Evolutionary conservation across 75 land plant genomes (phyloP).

Genomic region (Selaginella moellendorffii): DNA sequence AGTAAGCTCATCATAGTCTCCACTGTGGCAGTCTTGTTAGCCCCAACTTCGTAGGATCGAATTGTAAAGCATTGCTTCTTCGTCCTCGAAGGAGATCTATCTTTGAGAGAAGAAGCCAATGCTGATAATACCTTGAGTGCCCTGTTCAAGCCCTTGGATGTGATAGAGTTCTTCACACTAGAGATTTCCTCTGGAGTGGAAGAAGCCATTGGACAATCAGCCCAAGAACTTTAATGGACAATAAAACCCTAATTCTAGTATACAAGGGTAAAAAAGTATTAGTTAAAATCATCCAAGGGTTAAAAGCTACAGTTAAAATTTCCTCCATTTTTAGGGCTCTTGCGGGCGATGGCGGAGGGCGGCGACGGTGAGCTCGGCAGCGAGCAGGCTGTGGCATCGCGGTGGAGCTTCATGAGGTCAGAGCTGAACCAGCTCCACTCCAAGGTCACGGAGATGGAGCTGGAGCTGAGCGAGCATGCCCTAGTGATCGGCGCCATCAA

Average conservation of each 20-base stretch:
- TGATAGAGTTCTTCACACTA: too few species aligned
- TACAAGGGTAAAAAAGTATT: too few species aligned
- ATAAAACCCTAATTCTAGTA: too few species aligned
- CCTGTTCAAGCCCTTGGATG: not conserved
- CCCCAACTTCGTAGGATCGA: not conserved
- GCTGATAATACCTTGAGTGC: not conserved
- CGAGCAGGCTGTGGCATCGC: constrained; percentile 73
- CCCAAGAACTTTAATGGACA: too few species aligned
- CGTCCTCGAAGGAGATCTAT: too few species aligned
- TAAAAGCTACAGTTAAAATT: too few species aligned
- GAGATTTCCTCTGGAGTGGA: too few species aligned
- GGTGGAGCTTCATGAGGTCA: constrained; percentile 47
- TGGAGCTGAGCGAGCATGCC: constrained; percentile 85
- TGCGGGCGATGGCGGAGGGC: constrained; percentile 7
- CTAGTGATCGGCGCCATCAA: constrained; percentile 76
- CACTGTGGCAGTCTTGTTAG: not conserved
- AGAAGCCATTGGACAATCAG: too few species aligned
- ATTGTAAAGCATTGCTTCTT: not conserved
- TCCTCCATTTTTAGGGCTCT: not conserved
- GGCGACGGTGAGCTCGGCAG: constrained; percentile 36
- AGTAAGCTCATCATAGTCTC: not conserved
- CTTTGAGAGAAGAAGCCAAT: not conserved
- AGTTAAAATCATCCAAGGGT: too few species aligned
- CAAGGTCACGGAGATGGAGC: constrained; percentile 90
- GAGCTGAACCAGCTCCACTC: constrained; percentile 74